phyloP scores from a whole-genome alignment of 495 filamentous ascomycete species.

The Penicillium canescens region DNA sequence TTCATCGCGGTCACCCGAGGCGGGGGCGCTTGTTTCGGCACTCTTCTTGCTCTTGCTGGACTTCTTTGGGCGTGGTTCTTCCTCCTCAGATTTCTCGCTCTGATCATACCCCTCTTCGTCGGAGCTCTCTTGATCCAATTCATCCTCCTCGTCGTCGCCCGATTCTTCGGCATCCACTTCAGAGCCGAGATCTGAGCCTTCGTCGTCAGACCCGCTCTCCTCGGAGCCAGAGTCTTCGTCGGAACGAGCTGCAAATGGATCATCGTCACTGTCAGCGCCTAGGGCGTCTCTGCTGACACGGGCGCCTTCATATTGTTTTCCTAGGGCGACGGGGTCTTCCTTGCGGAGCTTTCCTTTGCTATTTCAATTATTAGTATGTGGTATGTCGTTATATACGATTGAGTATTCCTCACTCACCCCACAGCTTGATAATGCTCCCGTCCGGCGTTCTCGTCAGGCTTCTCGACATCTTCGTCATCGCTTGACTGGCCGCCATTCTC shows the following conservation, averaged over 20 bases:
- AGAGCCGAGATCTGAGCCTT: conserved; percentile 16
- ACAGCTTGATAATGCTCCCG: conserved; percentile 86
- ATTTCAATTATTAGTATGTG: conserved; percentile 10
- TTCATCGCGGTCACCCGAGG: conserved; percentile 48
- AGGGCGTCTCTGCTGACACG: conserved; percentile 74
- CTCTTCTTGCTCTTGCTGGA: background rate
- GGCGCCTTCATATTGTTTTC: conserved; percentile 80
- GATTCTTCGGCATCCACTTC: conserved; percentile 20
- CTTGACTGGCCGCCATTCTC: conserved; percentile 52
- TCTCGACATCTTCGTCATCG: conserved; percentile 47
- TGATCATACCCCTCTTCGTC: conserved; percentile 18
- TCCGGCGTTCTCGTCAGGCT: conserved; percentile 48
- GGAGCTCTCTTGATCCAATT: background rate
- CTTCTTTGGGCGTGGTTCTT: conserved; percentile 7
- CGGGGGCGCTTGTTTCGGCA: background rate
- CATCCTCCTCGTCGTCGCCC: conserved; percentile 16
- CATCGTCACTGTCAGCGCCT: conserved; percentile 50
- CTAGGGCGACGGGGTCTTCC: conserved; percentile 57
- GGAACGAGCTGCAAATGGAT: conserved; percentile 37
- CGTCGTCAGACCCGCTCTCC: conserved; percentile 13
- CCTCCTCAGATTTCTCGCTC: conserved; percentile 27
- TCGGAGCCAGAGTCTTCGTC: conserved; percentile 19
- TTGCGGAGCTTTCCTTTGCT: conserved; percentile 87
- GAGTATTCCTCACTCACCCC: conserved; percentile 52
- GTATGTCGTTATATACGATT: background rate